Percentiles rank a stretch among this genome's conserved stretches.
These are phyloP conservation scores for Solanum peruvianum DNA, from an alignment of 257 asterid species.

Conservation along the genomic window DNA sequence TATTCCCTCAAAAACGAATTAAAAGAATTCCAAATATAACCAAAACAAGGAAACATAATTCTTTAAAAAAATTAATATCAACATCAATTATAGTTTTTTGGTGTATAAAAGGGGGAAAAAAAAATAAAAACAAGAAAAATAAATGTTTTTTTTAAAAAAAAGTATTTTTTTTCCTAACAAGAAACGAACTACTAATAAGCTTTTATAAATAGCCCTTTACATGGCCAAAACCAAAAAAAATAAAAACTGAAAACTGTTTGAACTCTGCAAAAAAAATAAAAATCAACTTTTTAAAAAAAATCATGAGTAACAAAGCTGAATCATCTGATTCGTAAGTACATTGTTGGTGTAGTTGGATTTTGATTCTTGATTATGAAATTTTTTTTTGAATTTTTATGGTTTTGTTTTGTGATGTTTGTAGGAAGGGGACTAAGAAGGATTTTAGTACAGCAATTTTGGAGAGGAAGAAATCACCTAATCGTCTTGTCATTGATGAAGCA, in stretches of 20 bases:
- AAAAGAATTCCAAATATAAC: neutral
- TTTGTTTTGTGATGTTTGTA: constrained; percentile 10
- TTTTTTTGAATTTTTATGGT: neutral
- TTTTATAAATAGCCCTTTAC: neutral
- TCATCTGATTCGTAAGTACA: constrained; percentile 52
- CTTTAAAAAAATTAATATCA: neutral
- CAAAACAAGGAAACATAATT: neutral
- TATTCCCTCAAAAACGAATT: neutral
- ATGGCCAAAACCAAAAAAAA: constrained; percentile 1
- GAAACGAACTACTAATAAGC: constrained; percentile 12
- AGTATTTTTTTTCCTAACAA: constrained; percentile 44
- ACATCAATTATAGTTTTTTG: neutral
- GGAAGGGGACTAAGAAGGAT: constrained; percentile 81
- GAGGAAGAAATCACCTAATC: constrained; percentile 76
- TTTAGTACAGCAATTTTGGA: constrained; percentile 80
- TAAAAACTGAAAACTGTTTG: neutral
- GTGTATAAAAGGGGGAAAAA: neutral
- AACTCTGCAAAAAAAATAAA: neutral
- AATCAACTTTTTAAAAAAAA: neutral
- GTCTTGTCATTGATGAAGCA: constrained; percentile 82
- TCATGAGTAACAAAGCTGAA: constrained; percentile 51
- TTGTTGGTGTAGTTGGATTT: neutral
- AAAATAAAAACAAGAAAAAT: neutral
- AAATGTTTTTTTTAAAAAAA: neutral
- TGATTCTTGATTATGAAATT: neutral